phyloP scores from a whole-genome alignment of 2,329 filamentous ascomycete species.

The Pseudophaeomoniella oleicola region DNA sequence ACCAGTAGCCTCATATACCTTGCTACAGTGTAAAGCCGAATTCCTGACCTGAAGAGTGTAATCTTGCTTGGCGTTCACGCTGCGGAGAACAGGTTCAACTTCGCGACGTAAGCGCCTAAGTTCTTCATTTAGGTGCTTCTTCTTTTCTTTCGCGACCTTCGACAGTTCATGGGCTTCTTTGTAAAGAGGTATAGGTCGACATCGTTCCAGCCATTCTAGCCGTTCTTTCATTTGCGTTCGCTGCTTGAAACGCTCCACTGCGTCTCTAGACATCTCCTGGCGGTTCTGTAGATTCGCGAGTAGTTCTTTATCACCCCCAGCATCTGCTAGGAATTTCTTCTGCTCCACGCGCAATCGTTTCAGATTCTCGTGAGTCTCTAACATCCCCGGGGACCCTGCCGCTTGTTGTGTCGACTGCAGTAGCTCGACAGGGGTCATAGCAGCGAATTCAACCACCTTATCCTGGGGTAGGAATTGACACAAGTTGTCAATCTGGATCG shows the following conservation, averaged over 20 bases:
- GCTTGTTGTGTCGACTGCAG: conserved; percentile 78
- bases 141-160: conserved; percentile 38
- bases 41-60: conserved; percentile 45
- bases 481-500: conserved; percentile 93
- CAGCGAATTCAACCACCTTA: conserved; percentile 85
- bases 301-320: conserved; percentile 44
- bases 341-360: conserved; percentile 56
- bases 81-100: conserved; percentile 52
- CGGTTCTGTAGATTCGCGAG: conserved; percentile 55
- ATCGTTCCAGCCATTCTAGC: conserved; percentile 49
- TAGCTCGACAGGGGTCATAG: conserved; percentile 64
- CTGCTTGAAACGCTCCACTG: conserved; percentile 72
- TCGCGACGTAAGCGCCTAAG: conserved; percentile 45
- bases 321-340: conserved; percentile 45
- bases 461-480: conserved; percentile 97
- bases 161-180: conserved; percentile 35
- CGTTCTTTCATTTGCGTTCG: conserved; percentile 52
- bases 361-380: conserved; percentile 60
- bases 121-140: conserved; percentile 40
- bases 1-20: conserved; percentile 40
- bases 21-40: conserved; percentile 41
- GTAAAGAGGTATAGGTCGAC: conserved; percentile 53
- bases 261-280: conserved; percentile 59
- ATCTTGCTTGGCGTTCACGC: conserved; percentile 52
- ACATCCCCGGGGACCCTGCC: conserved; percentile 68